These are phyloP conservation scores for Amphirosellinia nigrospora DNA, from an alignment of 495 filamentous ascomycete genomes.

Conservation along the genomic window DNA sequence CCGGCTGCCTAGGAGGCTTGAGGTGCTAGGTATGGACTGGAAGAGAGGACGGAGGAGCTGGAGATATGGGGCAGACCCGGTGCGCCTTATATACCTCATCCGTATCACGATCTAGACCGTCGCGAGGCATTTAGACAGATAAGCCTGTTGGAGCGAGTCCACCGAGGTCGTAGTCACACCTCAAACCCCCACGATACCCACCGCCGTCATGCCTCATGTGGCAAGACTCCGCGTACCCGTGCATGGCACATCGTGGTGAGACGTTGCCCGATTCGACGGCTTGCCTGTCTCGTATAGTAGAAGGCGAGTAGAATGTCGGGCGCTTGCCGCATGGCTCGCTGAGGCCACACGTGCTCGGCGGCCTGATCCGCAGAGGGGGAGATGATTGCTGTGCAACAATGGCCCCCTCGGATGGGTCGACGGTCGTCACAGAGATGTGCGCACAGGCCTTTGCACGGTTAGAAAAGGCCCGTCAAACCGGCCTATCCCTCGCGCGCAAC, in stretches of 20 bases:
- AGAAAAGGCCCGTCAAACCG: conserved; percentile 15
- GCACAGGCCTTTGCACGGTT: conserved; percentile 23
- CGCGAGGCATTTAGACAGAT: neutral
- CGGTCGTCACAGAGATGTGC: conserved; percentile 12
- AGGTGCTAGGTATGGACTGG: conserved; percentile 13
- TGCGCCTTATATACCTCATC: conserved; percentile 11
- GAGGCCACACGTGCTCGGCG: conserved; percentile 18
- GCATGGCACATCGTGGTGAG: neutral
- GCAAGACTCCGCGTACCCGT: conserved; percentile 17
- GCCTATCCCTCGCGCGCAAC: conserved; percentile 9
- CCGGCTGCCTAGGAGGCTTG: neutral
- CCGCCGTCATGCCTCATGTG: conserved; percentile 16
- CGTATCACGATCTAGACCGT: neutral
- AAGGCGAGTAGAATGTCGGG: too few species aligned
- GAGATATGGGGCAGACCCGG: neutral
- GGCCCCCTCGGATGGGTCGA: conserved; percentile 11
- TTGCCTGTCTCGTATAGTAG: conserved; percentile 14
- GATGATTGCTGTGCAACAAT: conserved; percentile 12
- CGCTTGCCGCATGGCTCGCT: neutral
- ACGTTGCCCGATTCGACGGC: conserved; percentile 7
- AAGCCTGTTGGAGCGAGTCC: neutral
- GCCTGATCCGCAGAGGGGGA: conserved; percentile 9
- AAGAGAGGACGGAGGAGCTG: conserved; percentile 1
- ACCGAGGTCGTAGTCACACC: conserved; percentile 9
- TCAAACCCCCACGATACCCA: conserved; percentile 24